Evolutionary conservation across 2,329 filamentous ascomycete genomes (phyloP).

Genomic region (Pseudopithomyces chartarum): DNA sequence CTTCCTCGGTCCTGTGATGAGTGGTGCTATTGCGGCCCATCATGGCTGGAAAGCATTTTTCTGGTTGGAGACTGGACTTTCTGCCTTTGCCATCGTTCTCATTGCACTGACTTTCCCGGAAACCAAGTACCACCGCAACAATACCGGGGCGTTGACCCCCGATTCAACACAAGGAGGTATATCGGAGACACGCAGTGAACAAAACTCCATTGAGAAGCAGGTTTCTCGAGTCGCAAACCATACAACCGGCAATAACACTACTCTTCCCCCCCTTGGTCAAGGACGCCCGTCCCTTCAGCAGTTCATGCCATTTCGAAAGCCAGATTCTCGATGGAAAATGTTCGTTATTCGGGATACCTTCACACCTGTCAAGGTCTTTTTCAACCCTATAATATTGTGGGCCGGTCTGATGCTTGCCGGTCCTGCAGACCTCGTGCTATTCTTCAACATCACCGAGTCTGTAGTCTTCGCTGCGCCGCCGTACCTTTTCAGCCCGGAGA

Average conservation of each 20-base stretch:
- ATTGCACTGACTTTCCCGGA: slow-evolving; percentile 50
- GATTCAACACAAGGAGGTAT: not conserved
- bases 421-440: slow-evolving; percentile 51
- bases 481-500: slow-evolving; percentile 51
- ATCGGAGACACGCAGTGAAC: not conserved
- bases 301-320: slow-evolving; percentile 44
- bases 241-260: slow-evolving; percentile 10
- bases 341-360: slow-evolving; percentile 49
- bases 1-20: slow-evolving; percentile 52
- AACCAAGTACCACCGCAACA: slow-evolving; percentile 47
- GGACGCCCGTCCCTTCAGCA: slow-evolving; percentile 48
- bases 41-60: slow-evolving; percentile 55
- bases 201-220: slow-evolving; percentile 35
- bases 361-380: slow-evolving; percentile 50
- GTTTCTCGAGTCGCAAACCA: slow-evolving; percentile 6
- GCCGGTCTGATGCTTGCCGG: slow-evolving; percentile 41
- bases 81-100: slow-evolving; percentile 46
- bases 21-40: slow-evolving; percentile 47
- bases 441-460: slow-evolving; percentile 58
- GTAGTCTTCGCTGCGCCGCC: slow-evolving; percentile 52
- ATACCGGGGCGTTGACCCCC: not conserved
- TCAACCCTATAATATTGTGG: slow-evolving; percentile 52
- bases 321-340: slow-evolving; percentile 46
- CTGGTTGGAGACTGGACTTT: slow-evolving; percentile 51
- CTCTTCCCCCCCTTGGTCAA: slow-evolving; percentile 26